Conservation (phyloP, 352 stramenopile genomes). For the Pythium dissimile region DNA sequence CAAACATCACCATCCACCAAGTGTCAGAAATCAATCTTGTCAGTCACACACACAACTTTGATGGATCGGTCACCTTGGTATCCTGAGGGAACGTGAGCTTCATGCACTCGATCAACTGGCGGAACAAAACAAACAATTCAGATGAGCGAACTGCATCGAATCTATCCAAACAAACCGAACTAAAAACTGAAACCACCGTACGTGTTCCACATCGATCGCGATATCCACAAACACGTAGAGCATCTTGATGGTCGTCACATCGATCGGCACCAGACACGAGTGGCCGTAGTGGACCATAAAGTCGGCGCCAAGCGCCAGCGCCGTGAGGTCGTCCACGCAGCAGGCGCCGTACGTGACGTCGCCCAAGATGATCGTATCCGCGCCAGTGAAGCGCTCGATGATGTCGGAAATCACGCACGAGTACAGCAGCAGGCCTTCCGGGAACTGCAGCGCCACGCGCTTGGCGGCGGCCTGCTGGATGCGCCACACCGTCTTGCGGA, state of each 20-base stretch:
- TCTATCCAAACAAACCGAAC: not conserved
- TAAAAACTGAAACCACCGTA: slow-evolving; percentile 27
- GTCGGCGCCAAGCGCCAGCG: slow-evolving; percentile 92
- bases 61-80: slow-evolving; percentile 56
- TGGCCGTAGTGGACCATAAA: slow-evolving; percentile 99
- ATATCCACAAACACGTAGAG: slow-evolving; percentile 99
- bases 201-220: slow-evolving; percentile 95
- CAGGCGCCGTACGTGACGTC: slow-evolving; percentile 99
- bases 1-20: not conserved
- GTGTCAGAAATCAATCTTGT: not conserved
- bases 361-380: slow-evolving; percentile 93
- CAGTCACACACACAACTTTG: not conserved
- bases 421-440: slow-evolving; percentile 98
- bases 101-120: slow-evolving; percentile 93
- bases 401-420: slow-evolving; percentile 98
- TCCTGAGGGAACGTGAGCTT: slow-evolving; percentile 85
- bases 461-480: slow-evolving; percentile 89
- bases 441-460: slow-evolving; percentile 97
- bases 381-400: slow-evolving; percentile 92
- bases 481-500: slow-evolving; percentile 97
- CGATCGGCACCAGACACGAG: slow-evolving; percentile 97
- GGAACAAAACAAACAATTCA: not conserved
- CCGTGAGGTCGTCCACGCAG: slow-evolving; percentile 98
- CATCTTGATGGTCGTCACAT: slow-evolving; percentile 94
- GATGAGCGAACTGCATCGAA: not conserved